phyloP scores from a whole-genome alignment of 345 rosid genomes.

The Salix koriyanagi region DNA sequence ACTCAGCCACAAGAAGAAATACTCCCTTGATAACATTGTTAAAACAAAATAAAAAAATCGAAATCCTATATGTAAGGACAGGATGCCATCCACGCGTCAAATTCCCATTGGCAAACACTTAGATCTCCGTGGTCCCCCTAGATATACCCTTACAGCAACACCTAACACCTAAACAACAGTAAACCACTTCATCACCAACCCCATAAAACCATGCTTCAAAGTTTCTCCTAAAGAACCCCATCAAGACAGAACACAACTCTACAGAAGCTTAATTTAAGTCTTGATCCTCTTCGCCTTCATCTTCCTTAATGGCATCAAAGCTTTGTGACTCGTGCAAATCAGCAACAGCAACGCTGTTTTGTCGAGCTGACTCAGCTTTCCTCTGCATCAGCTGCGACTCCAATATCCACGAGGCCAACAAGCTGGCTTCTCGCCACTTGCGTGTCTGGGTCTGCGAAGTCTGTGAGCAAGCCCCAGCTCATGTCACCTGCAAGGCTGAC shows the following conservation, averaged over 20 bases:
- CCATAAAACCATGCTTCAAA: background rate
- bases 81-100: slow-evolving; percentile 41
- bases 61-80: slow-evolving; percentile 43
- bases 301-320: slow-evolving; percentile 63
- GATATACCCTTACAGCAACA: slow-evolving; percentile 35
- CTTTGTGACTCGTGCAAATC: slow-evolving; percentile 93
- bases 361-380: slow-evolving; percentile 91
- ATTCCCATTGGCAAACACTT: slow-evolving; percentile 10
- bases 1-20: too few species aligned
- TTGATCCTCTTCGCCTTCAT: background rate
- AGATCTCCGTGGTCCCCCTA: slow-evolving; percentile 63
- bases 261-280: background rate
- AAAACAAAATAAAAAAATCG: background rate
- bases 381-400: slow-evolving; percentile 80
- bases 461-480: slow-evolving; percentile 98
- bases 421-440: slow-evolving; percentile 91
- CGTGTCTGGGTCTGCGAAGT: slow-evolving; percentile 91
- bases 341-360: slow-evolving; percentile 75
- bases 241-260: background rate
- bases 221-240: background rate
- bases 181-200: background rate
- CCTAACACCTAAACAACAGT: background rate
- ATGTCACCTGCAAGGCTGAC: slow-evolving; percentile 96
- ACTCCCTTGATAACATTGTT: too few species aligned
- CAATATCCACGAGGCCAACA: slow-evolving; percentile 85